A percentile compares a stretch with the other conserved stretches of the same genome.
phyloP scores from a whole-genome alignment of 2,329 filamentous ascomycete species.

The Cryphonectria carpinicola region DNA sequence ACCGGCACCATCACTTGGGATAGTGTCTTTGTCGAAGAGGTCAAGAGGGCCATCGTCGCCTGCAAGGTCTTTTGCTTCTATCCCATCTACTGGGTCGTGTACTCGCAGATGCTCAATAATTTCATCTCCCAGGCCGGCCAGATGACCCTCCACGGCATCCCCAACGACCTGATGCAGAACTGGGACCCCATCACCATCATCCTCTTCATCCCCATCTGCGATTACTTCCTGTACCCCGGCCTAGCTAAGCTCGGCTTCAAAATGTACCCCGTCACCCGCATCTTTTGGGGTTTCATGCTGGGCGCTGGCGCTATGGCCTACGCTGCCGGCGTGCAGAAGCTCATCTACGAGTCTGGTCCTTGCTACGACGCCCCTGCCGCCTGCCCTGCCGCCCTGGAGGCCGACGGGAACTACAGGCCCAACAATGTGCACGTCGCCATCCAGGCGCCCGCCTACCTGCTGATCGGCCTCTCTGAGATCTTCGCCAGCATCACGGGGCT shows the following conservation, averaged over 20 bases:
- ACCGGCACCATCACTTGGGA: slow-evolving; percentile 63
- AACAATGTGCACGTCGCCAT: slow-evolving; percentile 28
- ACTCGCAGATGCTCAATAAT: slow-evolving; percentile 63
- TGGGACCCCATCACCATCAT: slow-evolving; percentile 69
- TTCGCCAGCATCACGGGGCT: slow-evolving; percentile 27
- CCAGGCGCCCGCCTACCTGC: slow-evolving; percentile 26
- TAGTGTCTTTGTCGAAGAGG: slow-evolving; percentile 72
- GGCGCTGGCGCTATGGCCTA: slow-evolving; percentile 24
- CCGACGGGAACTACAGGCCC: slow-evolving; percentile 23
- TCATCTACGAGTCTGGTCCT: slow-evolving; percentile 28
- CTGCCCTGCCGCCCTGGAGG: slow-evolving; percentile 21
- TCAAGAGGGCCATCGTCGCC: slow-evolving; percentile 68
- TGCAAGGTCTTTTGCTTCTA: slow-evolving; percentile 72
- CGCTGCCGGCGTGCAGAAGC: slow-evolving; percentile 28
- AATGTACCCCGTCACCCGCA: slow-evolving; percentile 68
- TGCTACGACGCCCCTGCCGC: slow-evolving; percentile 25
- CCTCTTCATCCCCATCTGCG: slow-evolving; percentile 68
- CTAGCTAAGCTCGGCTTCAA: slow-evolving; percentile 61
- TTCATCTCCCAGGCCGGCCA: slow-evolving; percentile 64
- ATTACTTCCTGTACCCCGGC: slow-evolving; percentile 62
- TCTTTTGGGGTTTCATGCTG: slow-evolving; percentile 64
- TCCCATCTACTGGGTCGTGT: slow-evolving; percentile 70
- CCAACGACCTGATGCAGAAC: slow-evolving; percentile 72
- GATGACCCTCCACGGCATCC: slow-evolving; percentile 66
- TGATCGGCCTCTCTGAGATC: slow-evolving; percentile 29